Conservation (phyloP, 164 flowering plant species). For the Kingdonia uniflora region DNA sequence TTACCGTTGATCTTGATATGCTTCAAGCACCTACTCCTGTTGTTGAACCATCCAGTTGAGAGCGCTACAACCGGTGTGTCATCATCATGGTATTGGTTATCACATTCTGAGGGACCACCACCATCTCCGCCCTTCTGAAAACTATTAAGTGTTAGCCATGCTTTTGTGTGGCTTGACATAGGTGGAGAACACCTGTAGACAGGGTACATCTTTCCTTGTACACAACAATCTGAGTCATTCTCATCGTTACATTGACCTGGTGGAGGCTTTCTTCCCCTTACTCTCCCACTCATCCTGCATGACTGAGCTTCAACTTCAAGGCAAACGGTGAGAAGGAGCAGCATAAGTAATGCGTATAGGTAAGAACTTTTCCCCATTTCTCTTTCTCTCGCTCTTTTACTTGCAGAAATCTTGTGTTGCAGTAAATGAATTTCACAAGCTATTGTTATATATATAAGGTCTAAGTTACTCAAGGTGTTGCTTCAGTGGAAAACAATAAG, state of each 20-base stretch:
- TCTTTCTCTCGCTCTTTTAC: no score
- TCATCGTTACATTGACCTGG: conserved; percentile 1
- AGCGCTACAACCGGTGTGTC: conserved; percentile 7
- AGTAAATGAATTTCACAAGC: no score
- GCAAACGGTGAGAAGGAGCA: not conserved
- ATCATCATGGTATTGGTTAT: conserved; percentile 6
- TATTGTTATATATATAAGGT: no score
- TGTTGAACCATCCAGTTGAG: conserved; percentile 12
- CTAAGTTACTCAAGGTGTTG: no score
- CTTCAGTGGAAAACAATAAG: no score
- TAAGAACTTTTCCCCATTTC: no score
- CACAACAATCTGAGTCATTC: conserved; percentile 14
- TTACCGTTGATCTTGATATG: conserved; percentile 19
- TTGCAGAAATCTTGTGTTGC: no score
- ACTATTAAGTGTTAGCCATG: conserved; percentile 2
- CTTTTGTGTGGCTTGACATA: not conserved
- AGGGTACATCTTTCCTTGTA: conserved; percentile 1
- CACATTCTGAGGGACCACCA: conserved; percentile 3
- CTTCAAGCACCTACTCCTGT: conserved; percentile 9
- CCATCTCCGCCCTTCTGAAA: conserved; percentile 1
- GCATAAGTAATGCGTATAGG: not conserved
- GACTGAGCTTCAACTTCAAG: conserved; percentile 1
- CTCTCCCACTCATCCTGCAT: conserved; percentile 5
- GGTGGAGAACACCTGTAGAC: conserved; percentile 6
- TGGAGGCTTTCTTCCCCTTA: conserved; percentile 3